These are phyloP conservation scores for Tricholoma sp. DNA, from an alignment of 768 basidiomycete species.

Conservation along the genomic window DNA sequence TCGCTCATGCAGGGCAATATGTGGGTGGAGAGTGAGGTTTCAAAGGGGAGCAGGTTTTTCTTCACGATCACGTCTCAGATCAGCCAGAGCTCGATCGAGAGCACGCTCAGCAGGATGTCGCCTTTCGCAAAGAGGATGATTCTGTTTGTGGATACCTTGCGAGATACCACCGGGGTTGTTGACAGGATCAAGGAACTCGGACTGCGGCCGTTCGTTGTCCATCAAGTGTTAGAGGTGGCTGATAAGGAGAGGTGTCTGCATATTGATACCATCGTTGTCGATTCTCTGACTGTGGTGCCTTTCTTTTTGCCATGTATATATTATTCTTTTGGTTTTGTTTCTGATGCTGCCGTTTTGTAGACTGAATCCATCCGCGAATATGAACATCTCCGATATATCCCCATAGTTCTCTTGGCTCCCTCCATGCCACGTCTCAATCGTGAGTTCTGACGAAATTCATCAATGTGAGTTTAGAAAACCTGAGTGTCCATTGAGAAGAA, in stretches of 20 bases:
- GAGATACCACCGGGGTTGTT: conserved; percentile 62
- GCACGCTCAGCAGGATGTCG: conserved; percentile 55
- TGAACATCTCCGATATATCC: conserved; percentile 95
- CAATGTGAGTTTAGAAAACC: too few relatives aligned
- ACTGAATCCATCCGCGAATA: conserved; percentile 87
- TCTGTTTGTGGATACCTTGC: conserved; percentile 70
- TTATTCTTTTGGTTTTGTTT: too few relatives aligned
- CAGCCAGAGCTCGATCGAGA: too few relatives aligned
- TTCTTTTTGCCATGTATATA: too few relatives aligned
- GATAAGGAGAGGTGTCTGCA: conserved; percentile 63
- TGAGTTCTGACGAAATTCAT: conserved; percentile 17
- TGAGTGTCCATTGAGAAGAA: too few relatives aligned
- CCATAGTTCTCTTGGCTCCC: conserved; percentile 86
- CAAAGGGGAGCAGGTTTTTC: too few relatives aligned
- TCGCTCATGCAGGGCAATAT: too few relatives aligned
- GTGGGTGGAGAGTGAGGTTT: too few relatives aligned
- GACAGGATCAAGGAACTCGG: conserved; percentile 75
- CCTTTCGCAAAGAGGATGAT: conserved; percentile 34
- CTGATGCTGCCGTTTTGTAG: conserved; percentile 31
- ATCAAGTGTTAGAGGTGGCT: conserved; percentile 71
- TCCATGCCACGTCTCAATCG: conserved; percentile 70
- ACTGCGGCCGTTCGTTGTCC: conserved; percentile 70
- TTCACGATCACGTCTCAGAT: too few relatives aligned
- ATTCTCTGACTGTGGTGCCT: conserved; percentile 39
- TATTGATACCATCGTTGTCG: conserved; percentile 45